Evolutionary conservation across 1,284 basidiomycete genomes (phyloP), one percentile per base, ranked within the genome.

Genomic region (Psilocybe mexicana): DNA sequence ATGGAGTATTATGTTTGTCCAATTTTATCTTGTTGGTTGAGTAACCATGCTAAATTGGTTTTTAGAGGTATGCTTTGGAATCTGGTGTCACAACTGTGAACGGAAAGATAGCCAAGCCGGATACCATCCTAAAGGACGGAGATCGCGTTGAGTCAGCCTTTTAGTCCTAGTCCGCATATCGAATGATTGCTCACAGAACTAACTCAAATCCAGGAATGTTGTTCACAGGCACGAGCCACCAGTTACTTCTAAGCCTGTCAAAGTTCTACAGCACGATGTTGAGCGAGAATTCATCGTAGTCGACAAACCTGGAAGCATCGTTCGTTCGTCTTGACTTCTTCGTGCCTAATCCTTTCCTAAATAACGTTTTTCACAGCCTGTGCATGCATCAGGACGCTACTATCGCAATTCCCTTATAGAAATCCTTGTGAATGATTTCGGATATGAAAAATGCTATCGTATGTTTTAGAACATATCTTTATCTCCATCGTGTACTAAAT

Each of bases 201-300:
- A 24, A 46, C 58, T 47, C 36, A 26, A 7, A 43, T n/a, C 40
- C 43, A 96, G 94, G 68, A 98, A 98, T 70, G 85, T 94, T 3
- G 94, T 96, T 1, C 96, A 98, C 73, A 81, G 94, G 14, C 97
- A 99, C 71, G 97, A 99, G 73, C 96, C 97, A 3, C 94, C 97
- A 0, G 90, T 99, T 2, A 92, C 94, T 1, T 88, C 92, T 5
- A 92, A 84, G 8, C 92, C 93, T 0, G 87, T 99, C 52, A 84
- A 88, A 62, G 84, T 99, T 46, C 77, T 98, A 6, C 76, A 86
- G 23, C 84, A 90, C 46, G 93, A 98, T 72, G 79, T 80, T 14
- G 86, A 92, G 61, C 84, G 88, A 38, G 84, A 92, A 60, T 92
- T 97, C 61, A 84, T 98, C 28, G 92, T 98, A 11, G 91, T 99